Evolutionary conservation across 768 basidiomycete species (phyloP).

Genomic region (Collybiopsis luxurians): DNA sequence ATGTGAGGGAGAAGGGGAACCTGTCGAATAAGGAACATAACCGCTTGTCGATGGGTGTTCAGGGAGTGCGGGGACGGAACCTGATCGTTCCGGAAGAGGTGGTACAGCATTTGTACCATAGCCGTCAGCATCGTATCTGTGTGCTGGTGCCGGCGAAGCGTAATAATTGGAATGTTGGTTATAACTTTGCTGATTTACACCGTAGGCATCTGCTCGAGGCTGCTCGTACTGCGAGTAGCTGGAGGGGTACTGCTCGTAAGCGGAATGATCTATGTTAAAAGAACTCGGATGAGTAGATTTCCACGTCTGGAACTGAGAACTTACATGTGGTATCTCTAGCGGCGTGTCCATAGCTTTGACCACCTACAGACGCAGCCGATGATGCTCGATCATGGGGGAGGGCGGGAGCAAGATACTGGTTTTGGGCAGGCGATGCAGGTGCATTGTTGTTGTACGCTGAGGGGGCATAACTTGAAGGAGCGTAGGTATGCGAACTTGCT

Average conservation of each 20-base stretch:
- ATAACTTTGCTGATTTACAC: constrained; percentile 10
- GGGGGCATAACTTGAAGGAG: constrained; percentile 39
- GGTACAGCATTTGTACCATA: constrained; percentile 50
- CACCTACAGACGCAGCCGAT: constrained; percentile 28
- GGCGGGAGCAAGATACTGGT: constrained; percentile 29
- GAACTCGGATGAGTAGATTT: too few relatives aligned
- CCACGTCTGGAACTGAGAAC: constrained; percentile 17
- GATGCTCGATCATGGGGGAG: neutral
- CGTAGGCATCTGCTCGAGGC: constrained; percentile 28
- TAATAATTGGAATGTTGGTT: neutral
- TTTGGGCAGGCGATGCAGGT: constrained; percentile 16
- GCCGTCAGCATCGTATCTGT: constrained; percentile 56
- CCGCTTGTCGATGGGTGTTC: constrained; percentile 19
- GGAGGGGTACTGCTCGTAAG: constrained; percentile 49
- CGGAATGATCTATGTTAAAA: constrained; percentile 48
- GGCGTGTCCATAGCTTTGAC: constrained; percentile 49
- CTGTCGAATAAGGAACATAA: constrained; percentile 5
- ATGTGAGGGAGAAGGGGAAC: constrained; percentile 31
- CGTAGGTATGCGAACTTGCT: constrained; percentile 35
- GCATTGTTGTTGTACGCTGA: constrained; percentile 24
- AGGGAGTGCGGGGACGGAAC: constrained; percentile 21
- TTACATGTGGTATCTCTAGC: constrained; percentile 54
- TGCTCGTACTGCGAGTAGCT: constrained; percentile 48
- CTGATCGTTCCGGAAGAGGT: constrained; percentile 30
- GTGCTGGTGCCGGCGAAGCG: constrained; percentile 32